Percentiles rank a stretch among this genome's conserved stretches.
Conservation (phyloP, 495 filamentous ascomycete species). For the Annulohypoxylon stygium region DNA sequence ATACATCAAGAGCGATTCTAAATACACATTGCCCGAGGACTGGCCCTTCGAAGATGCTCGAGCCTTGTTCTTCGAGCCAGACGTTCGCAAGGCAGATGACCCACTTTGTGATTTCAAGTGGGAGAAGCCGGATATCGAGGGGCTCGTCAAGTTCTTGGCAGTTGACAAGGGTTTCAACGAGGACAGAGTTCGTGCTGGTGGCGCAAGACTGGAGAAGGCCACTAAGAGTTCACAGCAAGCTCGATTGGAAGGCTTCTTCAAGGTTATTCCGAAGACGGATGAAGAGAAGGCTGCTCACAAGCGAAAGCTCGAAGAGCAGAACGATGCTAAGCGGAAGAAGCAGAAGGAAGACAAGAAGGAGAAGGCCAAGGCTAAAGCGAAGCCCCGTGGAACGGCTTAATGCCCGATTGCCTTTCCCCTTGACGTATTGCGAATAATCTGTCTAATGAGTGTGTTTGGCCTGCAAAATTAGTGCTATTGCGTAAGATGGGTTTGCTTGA, state of each 20-base stretch:
- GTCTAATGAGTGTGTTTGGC: background rate
- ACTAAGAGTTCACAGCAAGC: constrained; percentile 90
- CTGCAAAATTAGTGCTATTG: background rate
- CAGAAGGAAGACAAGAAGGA: constrained; percentile 94
- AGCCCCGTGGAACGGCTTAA: constrained; percentile 68
- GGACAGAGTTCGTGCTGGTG: constrained; percentile 85
- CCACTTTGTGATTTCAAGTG: constrained; percentile 96
- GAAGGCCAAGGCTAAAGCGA: constrained; percentile 87
- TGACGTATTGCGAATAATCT: background rate
- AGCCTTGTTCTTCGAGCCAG: constrained; percentile 88
- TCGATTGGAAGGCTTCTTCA: constrained; percentile 97
- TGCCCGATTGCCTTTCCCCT: background rate
- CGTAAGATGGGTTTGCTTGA: constrained; percentile 23
- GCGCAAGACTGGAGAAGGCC: constrained; percentile 83
- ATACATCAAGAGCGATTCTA: constrained; percentile 77
- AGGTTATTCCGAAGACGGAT: constrained; percentile 87
- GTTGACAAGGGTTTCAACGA: constrained; percentile 97
- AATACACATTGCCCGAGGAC: constrained; percentile 86
- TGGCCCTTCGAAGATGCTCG: constrained; percentile 96
- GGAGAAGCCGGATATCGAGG: constrained; percentile 92
- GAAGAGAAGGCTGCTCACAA: constrained; percentile 85
- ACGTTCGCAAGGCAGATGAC: constrained; percentile 87
- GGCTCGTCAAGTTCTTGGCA: constrained; percentile 87
- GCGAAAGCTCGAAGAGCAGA: constrained; percentile 91
- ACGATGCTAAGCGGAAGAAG: constrained; percentile 92